phyloP scores from a whole-genome alignment of 2,329 filamentous ascomycete species.

The Nemania bipapillata region DNA sequence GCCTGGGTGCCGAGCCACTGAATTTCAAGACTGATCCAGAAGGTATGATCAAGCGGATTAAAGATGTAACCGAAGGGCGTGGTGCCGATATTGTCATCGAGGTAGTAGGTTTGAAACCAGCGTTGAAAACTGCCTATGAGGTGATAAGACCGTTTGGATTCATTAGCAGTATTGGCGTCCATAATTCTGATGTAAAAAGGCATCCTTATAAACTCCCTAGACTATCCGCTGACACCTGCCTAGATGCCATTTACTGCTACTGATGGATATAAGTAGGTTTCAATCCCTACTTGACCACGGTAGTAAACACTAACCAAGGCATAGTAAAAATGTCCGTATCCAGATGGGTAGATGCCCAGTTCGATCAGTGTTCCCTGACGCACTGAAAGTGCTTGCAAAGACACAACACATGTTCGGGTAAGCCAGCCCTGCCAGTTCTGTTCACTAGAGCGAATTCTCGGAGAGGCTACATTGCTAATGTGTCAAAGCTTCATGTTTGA shows the following conservation, averaged over 20 bases:
- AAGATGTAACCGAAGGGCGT: constrained; percentile 78
- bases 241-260: constrained; percentile 75
- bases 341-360: constrained; percentile 84
- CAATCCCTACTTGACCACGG: not conserved
- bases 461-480: constrained; percentile 30
- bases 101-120: constrained; percentile 76
- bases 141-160: constrained; percentile 76
- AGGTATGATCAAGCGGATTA: constrained; percentile 73
- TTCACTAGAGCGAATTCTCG: not conserved
- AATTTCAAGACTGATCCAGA: constrained; percentile 77
- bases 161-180: constrained; percentile 80
- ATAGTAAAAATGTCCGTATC: constrained; percentile 75
- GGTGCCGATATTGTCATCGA: constrained; percentile 88
- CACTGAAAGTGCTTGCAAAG: constrained; percentile 71
- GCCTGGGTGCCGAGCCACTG: constrained; percentile 82
- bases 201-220: not conserved
- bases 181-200: constrained; percentile 72
- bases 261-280: constrained; percentile 68
- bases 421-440: constrained; percentile 52
- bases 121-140: constrained; percentile 76
- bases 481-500: constrained; percentile 75
- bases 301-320: constrained; percentile 43
- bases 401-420: constrained; percentile 75
- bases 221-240: constrained; percentile 41
- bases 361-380: constrained; percentile 73